Evolutionary conservation across 192 early-diverging fungal species (phyloP).

Genomic region (Bifiguratus adelaidae): DNA sequence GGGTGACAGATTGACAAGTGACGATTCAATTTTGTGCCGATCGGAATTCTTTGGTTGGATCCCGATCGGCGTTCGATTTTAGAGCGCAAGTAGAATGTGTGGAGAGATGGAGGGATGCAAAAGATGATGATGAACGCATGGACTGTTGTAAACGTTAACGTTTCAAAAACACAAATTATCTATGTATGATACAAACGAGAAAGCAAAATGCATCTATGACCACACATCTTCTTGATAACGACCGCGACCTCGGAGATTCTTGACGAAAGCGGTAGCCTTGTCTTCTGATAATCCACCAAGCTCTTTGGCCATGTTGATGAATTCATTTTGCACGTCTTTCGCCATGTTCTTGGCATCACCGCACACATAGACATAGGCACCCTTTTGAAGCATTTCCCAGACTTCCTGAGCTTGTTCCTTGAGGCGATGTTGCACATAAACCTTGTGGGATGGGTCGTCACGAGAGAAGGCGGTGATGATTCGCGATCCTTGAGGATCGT

Average conservation of each 20-base stretch:
- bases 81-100: too few species aligned
- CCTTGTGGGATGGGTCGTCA: conserved; percentile 61
- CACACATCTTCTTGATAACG: conserved; percentile 96
- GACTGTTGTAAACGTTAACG: too few species aligned
- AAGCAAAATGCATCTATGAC: conserved; percentile 35
- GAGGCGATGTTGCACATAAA: conserved; percentile 94
- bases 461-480: conserved; percentile 90
- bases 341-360: conserved; percentile 98
- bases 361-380: conserved; percentile 83
- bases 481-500: conserved; percentile 34
- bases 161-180: too few species aligned
- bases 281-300: conserved; percentile 56
- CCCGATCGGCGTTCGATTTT: too few species aligned
- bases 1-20: too few species aligned
- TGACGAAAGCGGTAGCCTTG: conserved; percentile 67
- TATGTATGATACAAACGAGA: too few species aligned
- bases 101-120: too few species aligned
- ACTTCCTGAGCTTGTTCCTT: conserved; percentile 61
- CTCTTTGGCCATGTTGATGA: conserved; percentile 57
- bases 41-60: too few species aligned
- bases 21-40: too few species aligned
- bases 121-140: too few species aligned
- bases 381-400: conserved; percentile 68
- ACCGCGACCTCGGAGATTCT: conserved; percentile 66
- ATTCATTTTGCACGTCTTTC: conserved; percentile 63